A percentile compares a stretch with the other conserved stretches of the same genome.
Conservation (phyloP, 2,329 filamentous ascomycete genomes). For the Apiospora kogelbergensis region DNA sequence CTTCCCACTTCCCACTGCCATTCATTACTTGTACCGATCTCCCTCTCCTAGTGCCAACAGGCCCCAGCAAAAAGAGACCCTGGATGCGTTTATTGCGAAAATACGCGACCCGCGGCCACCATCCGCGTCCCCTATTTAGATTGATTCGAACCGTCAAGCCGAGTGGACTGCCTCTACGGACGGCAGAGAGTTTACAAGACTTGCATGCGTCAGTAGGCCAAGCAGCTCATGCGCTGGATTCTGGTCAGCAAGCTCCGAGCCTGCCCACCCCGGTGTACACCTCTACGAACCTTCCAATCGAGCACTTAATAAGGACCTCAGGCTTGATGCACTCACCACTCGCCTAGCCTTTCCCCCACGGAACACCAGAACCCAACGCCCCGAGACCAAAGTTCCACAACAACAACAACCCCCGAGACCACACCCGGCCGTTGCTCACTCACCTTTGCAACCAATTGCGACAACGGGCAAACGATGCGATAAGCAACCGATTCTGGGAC, state of each 20-base stretch:
- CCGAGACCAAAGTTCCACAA: not conserved
- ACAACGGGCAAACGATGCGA: not conserved
- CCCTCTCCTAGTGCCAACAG: not conserved
- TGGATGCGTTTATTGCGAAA: not conserved
- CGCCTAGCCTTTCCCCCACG: not conserved
- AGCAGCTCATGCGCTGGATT: not conserved
- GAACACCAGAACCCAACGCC: not conserved
- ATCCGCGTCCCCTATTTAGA: constrained; percentile 3
- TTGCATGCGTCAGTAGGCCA: not conserved
- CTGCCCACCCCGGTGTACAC: not conserved
- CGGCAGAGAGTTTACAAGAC: not conserved
- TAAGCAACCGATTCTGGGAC: not conserved
- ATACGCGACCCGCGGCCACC: constrained; percentile 1
- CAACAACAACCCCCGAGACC: not conserved
- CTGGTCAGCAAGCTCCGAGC: not conserved
- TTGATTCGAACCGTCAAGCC: not conserved
- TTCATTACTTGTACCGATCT: not conserved
- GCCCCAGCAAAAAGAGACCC: not conserved
- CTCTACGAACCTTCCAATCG: not conserved
- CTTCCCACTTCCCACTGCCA: not conserved
- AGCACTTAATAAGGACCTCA: not conserved
- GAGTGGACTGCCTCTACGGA: not conserved
- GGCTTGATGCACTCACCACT: not conserved
- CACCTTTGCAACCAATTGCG: not conserved
- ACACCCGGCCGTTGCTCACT: not conserved